phyloP scores from a whole-genome alignment of 768 basidiomycete genomes.

The Tricholoma saponaceum region DNA sequence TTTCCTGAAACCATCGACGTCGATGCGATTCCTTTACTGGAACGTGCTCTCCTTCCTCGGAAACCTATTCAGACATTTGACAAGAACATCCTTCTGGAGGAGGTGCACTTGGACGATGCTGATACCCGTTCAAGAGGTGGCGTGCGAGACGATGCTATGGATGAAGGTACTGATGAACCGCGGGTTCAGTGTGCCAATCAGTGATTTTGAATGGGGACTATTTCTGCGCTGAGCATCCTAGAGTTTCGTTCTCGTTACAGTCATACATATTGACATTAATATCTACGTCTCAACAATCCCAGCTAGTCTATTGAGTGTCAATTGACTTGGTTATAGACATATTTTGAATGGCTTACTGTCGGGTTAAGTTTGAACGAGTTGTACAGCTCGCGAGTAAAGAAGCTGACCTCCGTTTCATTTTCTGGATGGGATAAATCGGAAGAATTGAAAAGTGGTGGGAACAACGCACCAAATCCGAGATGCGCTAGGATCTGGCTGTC shows the following conservation, averaged over 20 bases:
- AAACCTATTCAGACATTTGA: constrained; percentile 59
- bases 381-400: constrained; percentile 79
- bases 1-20: constrained; percentile 85
- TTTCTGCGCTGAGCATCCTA: constrained; percentile 20
- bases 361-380: constrained; percentile 81
- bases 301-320: constrained; percentile 33
- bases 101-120: constrained; percentile 77
- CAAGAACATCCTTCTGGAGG: constrained; percentile 72
- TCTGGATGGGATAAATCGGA: constrained; percentile 43
- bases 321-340: background rate
- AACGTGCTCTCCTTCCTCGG: constrained; percentile 82
- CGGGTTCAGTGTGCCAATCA: constrained; percentile 96
- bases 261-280: constrained; percentile 37
- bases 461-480: constrained; percentile 66
- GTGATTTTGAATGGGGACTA: constrained; percentile 31
- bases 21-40: constrained; percentile 64
- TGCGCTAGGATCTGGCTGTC: constrained; percentile 61
- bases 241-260: constrained; percentile 27
- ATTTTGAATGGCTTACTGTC: constrained; percentile 42
- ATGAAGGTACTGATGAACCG: constrained; percentile 89
- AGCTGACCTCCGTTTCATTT: constrained; percentile 93
- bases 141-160: constrained; percentile 78
- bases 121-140: constrained; percentile 59
- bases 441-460: background rate
- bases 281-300: constrained; percentile 36